Base-by-base conservation (phyloP, 768 basidiomycete species). In the Pisolithus sp. region DNA sequence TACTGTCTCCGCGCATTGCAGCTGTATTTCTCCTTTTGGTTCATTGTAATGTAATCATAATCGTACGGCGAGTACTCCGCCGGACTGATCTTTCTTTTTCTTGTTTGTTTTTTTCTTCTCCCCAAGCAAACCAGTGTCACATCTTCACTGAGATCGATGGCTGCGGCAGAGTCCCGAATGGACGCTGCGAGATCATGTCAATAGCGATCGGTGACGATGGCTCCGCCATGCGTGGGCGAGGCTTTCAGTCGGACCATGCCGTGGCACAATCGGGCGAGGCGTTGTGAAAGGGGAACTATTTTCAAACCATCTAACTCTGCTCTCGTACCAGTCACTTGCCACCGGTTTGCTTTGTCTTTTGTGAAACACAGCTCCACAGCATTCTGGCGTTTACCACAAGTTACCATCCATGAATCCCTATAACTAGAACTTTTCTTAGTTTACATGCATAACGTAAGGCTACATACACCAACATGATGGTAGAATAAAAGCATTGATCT, bases 371-470 rank as follows among this genome's bases (percentile, higher is more conserved):
- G 34, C 31, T 43, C 21, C 21, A 50, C 30, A 10, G 15, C 23
- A 37, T 34, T 41, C 39, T 36, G 24, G 21, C n/a, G 21, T 23
- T 28, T 13, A 13, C 13, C 43, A 30, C 15, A 30, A 17, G 28
- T 18, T 45, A 26, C 43, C 7, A 43, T 38, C 40, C 50, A 37
- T 44, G 26, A 46, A 31, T 26, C 37, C 18, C 24, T 46, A 26
- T 26, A 26, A 49, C 58, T 49, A 66, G 44, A 31, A 46, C 50
- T 45, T 54, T 56, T 21, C 65, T 57, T 69, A 67, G 43, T 64
- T 68, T 69, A 68, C 68, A 69, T 48, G 47, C 63, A 67, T 68
- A 68, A 68, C 55, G 66, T 68, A 68, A 59, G 49, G 68, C 66
- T 68, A 68, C 68, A 68, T 62, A 60, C 53, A 55, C 54, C 51